A percentile compares a stretch with the other conserved stretches of the same genome.
phyloP scores from a whole-genome alignment of 257 asterid genomes.

The Solanum virginianum region DNA sequence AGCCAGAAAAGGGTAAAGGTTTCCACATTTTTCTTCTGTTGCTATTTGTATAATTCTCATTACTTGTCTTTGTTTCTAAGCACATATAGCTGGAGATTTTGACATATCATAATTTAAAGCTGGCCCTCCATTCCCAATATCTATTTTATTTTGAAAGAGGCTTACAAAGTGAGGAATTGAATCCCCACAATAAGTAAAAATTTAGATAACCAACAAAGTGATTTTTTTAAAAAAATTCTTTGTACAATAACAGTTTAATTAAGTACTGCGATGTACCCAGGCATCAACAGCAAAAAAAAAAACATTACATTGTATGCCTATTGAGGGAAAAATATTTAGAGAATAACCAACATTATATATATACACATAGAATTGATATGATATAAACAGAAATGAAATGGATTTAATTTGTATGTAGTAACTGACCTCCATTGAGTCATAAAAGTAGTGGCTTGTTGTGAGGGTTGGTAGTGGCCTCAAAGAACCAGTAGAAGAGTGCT shows the following conservation, averaged over 20 bases:
- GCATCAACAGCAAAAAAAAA: too few relatives aligned
- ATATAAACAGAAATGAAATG: background rate
- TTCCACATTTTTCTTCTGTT: background rate
- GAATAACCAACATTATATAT: background rate
- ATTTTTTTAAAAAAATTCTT: background rate
- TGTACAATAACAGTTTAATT: background rate
- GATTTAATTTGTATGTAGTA: background rate
- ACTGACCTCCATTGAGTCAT: slow-evolving; percentile 77
- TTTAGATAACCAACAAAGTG: background rate
- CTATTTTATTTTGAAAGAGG: background rate
- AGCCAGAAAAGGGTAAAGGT: background rate
- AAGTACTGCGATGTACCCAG: background rate
- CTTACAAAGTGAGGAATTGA: background rate
- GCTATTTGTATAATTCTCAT: background rate
- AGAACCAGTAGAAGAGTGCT: slow-evolving; percentile 79
- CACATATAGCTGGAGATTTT: background rate
- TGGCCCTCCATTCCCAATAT: background rate
- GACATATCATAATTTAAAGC: background rate
- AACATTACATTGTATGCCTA: too few relatives aligned
- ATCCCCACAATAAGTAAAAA: background rate
- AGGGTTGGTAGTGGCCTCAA: slow-evolving; percentile 41
- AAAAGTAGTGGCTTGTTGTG: slow-evolving; percentile 39
- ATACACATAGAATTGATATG: background rate
- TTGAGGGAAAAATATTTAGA: too few relatives aligned
- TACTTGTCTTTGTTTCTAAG: background rate